Percentiles rank a stretch among this genome's conserved stretches.
These are phyloP conservation scores for Angomonas desouzai DNA, from an alignment of 208 protist species.

Conservation along the genomic window DNA sequence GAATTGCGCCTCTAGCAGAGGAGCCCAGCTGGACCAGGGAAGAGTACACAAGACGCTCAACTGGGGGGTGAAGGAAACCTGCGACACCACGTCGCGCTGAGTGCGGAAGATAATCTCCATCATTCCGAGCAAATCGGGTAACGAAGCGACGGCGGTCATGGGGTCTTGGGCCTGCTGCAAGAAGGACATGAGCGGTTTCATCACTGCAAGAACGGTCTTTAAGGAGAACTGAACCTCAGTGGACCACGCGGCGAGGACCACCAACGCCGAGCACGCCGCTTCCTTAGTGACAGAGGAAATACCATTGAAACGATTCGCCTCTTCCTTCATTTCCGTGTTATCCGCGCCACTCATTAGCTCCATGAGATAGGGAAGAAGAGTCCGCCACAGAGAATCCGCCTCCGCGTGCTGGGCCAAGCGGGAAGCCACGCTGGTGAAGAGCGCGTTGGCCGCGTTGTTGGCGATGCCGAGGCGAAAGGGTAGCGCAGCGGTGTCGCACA, in stretches of 20 bases:
- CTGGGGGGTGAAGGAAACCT: conserved; percentile 48
- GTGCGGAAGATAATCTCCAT: conserved; percentile 62
- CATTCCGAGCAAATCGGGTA: conserved; percentile 53
- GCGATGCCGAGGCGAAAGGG: conserved; percentile 45
- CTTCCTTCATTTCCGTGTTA: conserved; percentile 14
- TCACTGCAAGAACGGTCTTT: conserved; percentile 45
- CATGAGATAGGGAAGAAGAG: conserved; percentile 67
- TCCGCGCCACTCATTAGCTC: conserved; percentile 52
- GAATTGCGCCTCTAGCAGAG: conserved; percentile 4
- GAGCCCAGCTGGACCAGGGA: conserved; percentile 48
- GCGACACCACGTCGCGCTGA: conserved; percentile 38
- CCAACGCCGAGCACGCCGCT: conserved; percentile 56
- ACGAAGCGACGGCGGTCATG: conserved; percentile 24
- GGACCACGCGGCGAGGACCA: conserved; percentile 71
- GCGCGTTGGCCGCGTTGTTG: conserved; percentile 70
- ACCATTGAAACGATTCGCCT: neutral
- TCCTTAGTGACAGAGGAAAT: conserved; percentile 19
- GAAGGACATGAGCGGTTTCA: conserved; percentile 54
- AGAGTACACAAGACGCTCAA: conserved; percentile 46
- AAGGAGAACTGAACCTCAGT: conserved; percentile 59
- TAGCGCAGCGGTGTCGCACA: conserved; percentile 55
- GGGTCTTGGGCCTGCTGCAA: conserved; percentile 16
- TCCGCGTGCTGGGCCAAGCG: conserved; percentile 45
- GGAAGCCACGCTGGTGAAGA: conserved; percentile 71
- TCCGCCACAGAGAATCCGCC: conserved; percentile 69